These are phyloP conservation scores for Citrus unshiu DNA, from an alignment of 345 rosid species.

Conservation along the genomic window DNA sequence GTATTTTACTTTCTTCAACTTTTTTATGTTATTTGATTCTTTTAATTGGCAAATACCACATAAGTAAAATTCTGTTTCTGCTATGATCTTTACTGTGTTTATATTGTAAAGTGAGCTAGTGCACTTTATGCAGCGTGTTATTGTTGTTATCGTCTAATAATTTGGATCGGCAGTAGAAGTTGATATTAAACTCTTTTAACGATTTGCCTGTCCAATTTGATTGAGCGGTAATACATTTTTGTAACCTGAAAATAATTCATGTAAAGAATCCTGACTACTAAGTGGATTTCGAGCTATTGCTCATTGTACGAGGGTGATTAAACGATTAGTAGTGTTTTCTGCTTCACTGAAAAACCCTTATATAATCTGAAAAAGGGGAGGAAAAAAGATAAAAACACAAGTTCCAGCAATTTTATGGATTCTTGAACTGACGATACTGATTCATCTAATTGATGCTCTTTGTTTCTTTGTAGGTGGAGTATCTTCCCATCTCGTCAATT, in stretches of 20 bases:
- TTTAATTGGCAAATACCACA: neutral
- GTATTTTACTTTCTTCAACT: slow-evolving; percentile 27
- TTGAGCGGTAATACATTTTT: neutral
- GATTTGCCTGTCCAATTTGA: neutral
- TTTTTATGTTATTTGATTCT: neutral
- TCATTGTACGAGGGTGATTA: neutral
- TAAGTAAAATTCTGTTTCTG: neutral
- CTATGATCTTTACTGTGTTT: neutral
- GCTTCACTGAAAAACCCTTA: neutral
- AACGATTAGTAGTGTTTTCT: neutral
- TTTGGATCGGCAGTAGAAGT: neutral
- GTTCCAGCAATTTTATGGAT: neutral
- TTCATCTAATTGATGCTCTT: slow-evolving; percentile 7
- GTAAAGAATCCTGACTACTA: neutral
- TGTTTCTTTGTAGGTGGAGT: slow-evolving; percentile 65
- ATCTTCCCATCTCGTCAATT: slow-evolving; percentile 78
- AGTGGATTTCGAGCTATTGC: neutral
- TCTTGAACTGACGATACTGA: neutral
- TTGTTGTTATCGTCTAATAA: neutral
- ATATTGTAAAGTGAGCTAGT: no score
- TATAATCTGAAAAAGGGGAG: neutral
- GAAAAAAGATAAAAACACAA: neutral
- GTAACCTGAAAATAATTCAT: neutral
- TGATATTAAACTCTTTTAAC: neutral
- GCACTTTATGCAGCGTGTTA: neutral